A percentile compares a stretch with the other conserved stretches of the same genome.
phyloP scores from a whole-genome alignment of 345 rosid genomes.

The Salix purpurea region DNA sequence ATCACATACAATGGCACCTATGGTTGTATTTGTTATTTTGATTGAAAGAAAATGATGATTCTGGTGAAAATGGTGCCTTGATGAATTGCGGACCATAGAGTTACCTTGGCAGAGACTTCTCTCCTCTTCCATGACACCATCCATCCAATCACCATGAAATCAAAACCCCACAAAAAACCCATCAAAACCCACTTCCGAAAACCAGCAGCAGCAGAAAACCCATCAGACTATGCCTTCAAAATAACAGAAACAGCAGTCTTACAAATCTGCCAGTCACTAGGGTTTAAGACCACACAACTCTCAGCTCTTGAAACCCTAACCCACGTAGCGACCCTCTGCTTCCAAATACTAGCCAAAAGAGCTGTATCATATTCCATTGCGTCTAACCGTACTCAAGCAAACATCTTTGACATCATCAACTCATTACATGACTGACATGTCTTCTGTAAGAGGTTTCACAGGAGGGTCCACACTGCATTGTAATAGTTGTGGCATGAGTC shows the following conservation, averaged over 20 bases:
- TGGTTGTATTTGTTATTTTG: too few species aligned
- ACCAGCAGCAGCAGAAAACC: background rate
- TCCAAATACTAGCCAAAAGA: conserved; percentile 37
- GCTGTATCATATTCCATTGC: conserved; percentile 36
- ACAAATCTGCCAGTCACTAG: conserved; percentile 55
- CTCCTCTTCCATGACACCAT: background rate
- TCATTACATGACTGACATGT: conserved; percentile 43
- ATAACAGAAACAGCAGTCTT: conserved; percentile 40
- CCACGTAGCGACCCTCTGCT: conserved; percentile 33
- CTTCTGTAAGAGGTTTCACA: conserved; percentile 32
- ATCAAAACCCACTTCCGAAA: background rate
- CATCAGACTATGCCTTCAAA: conserved; percentile 30
- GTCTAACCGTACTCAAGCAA: conserved; percentile 49
- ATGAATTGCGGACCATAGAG: too few species aligned
- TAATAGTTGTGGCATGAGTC: conserved; percentile 4
- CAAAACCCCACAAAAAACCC: background rate
- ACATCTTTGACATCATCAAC: conserved; percentile 43
- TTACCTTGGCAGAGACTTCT: background rate
- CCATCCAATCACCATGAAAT: background rate
- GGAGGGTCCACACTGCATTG: conserved; percentile 40
- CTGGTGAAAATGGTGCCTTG: too few species aligned
- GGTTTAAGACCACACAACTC: conserved; percentile 37
- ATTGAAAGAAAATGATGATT: too few species aligned
- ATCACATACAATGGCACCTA: too few species aligned
- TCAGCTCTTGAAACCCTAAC: conserved; percentile 50